These are phyloP conservation scores for Schizophyllum amplum DNA, from an alignment of 1,284 basidiomycete species.

Conservation along the genomic window DNA sequence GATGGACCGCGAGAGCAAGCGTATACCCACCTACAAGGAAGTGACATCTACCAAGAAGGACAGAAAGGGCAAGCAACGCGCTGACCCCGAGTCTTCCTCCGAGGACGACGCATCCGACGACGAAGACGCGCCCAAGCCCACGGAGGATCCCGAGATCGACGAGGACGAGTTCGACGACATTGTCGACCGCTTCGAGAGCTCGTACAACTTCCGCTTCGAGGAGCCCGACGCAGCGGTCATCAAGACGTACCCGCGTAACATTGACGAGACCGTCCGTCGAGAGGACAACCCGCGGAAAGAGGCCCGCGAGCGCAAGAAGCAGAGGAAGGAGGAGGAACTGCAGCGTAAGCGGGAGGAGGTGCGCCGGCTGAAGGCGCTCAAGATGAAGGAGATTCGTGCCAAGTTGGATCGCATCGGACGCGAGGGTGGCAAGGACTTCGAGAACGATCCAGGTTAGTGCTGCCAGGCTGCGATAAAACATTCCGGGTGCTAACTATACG, in stretches of 20 bases:
- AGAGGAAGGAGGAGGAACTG: slow-evolving; percentile 76
- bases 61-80: slow-evolving; percentile 26
- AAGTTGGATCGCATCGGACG: slow-evolving; percentile 66
- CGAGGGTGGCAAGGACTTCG: slow-evolving; percentile 49
- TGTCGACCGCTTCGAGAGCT: slow-evolving; percentile 43
- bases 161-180: slow-evolving; percentile 31
- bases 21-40: slow-evolving; percentile 79
- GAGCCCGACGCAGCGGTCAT: slow-evolving; percentile 81
- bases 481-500: slow-evolving; percentile 3
- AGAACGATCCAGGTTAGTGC: slow-evolving; percentile 36
- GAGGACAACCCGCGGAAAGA: slow-evolving; percentile 76
- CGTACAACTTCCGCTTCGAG: slow-evolving; percentile 31
- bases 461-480: neutral
- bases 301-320: slow-evolving; percentile 67
- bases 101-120: slow-evolving; percentile 16
- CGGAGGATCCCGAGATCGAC: slow-evolving; percentile 18
- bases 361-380: slow-evolving; percentile 70
- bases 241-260: slow-evolving; percentile 68
- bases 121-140: slow-evolving; percentile 18
- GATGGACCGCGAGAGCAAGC: slow-evolving; percentile 72
- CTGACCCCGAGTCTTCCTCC: slow-evolving; percentile 20
- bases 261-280: slow-evolving; percentile 66
- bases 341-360: slow-evolving; percentile 73
- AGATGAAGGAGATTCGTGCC: slow-evolving; percentile 75
- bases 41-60: slow-evolving; percentile 42